Base-by-base conservation (phyloP, 257 asterid genomes). In the Scutellaria galericulata region DNA sequence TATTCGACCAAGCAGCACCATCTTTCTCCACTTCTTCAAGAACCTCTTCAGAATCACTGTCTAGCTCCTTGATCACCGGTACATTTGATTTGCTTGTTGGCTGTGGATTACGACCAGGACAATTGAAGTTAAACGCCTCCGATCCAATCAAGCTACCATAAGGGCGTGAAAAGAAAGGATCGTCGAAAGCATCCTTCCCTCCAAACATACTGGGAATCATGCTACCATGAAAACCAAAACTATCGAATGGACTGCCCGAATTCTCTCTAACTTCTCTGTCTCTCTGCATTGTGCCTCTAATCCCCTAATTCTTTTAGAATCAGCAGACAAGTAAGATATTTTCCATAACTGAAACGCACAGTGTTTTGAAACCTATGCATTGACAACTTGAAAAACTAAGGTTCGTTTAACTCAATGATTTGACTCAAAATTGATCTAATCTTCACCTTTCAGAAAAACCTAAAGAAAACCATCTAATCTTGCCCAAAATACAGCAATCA, bases 121-220 rank as follows among this genome's bases (percentile, higher is more conserved):
- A 18, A 27, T 44, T 14, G 5, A 83, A 70, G 56, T 77, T 77
- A 58, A 73, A 75, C 61, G 54, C 48, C 70, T 67, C 70, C 0
- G 84, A 42, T 27, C 69, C 81, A 47, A 80, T 83, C 71, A 76
- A 68, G 58, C 72, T 69, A 39, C 86, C 79, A 5, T 51, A 61
- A 37, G 89, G 90, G 6, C 77, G 80, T 68, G 86, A 60, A 64
- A 91, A 90, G 75, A 90, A 90, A 5, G 95, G 94, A 69, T 90
- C 95, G 69, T 89, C 92, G 64, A 86, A 87, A 10, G 96, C 88
- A 73, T 85, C 91, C 72, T 59, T 78, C 14, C 86, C 82, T 11
- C 89, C 92, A 73, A 88, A 86, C 10, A 81, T 64, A 57, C 83
- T 81, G 9, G 88, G 79, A 71, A 80, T 73, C 77, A 72, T 66